These are phyloP conservation scores for Trichoderma arundinaceum DNA, from an alignment of 2,329 filamentous ascomycete species.

Conservation along the genomic window DNA sequence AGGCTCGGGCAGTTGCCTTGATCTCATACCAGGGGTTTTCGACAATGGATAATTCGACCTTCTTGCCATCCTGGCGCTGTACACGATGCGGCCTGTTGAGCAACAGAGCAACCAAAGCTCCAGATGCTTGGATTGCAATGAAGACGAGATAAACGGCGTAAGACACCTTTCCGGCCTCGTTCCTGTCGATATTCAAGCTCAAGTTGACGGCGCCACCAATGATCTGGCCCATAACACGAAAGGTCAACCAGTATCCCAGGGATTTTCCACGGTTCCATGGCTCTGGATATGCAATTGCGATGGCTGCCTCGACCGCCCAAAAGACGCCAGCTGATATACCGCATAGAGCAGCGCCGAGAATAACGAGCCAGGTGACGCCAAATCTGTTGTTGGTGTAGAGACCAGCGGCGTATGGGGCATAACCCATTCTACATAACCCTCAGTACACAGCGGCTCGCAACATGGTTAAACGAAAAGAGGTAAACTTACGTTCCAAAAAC, in stretches of 20 bases:
- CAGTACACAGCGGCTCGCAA: no score
- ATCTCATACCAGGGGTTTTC: constrained; percentile 64
- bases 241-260: constrained; percentile 71
- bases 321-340: constrained; percentile 74
- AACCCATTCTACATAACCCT: constrained; percentile 55
- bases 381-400: constrained; percentile 75
- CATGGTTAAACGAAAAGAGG: not conserved
- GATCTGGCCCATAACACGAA: constrained; percentile 67
- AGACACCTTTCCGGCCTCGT: constrained; percentile 67
- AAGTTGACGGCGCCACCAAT: constrained; percentile 75
- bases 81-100: constrained; percentile 67
- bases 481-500: constrained; percentile 68
- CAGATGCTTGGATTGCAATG: constrained; percentile 70
- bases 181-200: constrained; percentile 64
- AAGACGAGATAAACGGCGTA: constrained; percentile 73
- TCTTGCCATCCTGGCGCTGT: constrained; percentile 67
- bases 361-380: constrained; percentile 70
- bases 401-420: constrained; percentile 72
- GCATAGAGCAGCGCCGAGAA: constrained; percentile 71
- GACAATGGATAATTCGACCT: constrained; percentile 64
- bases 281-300: constrained; percentile 74
- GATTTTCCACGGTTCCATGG: constrained; percentile 69
- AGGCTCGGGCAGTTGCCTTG: constrained; percentile 62
- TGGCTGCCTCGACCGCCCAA: constrained; percentile 77
- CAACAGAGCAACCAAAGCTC: constrained; percentile 67